These are phyloP conservation scores for Nicotiana benthamiana DNA, from an alignment of 257 asterid genomes.

Conservation along the genomic window DNA sequence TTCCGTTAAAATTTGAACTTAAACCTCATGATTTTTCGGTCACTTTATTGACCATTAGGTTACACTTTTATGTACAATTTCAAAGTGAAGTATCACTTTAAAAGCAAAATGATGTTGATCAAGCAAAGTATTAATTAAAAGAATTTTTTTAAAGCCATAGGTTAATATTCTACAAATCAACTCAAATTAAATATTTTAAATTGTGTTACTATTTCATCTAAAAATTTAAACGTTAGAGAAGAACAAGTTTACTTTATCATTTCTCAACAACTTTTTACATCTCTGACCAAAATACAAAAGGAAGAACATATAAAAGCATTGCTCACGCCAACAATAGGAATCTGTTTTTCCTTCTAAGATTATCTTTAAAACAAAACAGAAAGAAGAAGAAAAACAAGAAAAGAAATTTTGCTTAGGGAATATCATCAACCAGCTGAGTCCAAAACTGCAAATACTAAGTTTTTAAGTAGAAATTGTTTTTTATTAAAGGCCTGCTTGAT, in stretches of 20 bases:
- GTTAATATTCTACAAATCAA: too few relatives aligned
- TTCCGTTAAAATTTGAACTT: too few relatives aligned
- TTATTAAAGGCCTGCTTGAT: slow-evolving; percentile 1
- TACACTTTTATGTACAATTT: too few relatives aligned
- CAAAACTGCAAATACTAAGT: background rate
- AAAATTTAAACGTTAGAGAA: background rate
- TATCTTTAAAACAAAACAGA: background rate
- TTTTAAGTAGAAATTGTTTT: background rate
- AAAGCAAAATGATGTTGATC: too few relatives aligned
- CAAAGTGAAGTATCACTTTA: background rate
- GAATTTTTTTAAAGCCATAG: too few relatives aligned
- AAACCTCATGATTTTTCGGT: too few relatives aligned
- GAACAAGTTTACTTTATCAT: background rate
- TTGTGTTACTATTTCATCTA: background rate
- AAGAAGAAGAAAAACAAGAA: background rate
- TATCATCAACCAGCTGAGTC: background rate
- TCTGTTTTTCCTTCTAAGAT: background rate
- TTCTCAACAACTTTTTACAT: background rate
- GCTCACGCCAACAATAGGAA: background rate
- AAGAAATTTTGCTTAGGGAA: background rate
- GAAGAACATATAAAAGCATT: too few relatives aligned
- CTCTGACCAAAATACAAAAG: background rate
- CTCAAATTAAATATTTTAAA: background rate
- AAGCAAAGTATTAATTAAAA: too few relatives aligned
- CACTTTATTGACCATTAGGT: too few relatives aligned